Evolutionary conservation across 2,329 filamentous ascomycete species (phyloP).

Genomic region (Cercospora citrullina): DNA sequence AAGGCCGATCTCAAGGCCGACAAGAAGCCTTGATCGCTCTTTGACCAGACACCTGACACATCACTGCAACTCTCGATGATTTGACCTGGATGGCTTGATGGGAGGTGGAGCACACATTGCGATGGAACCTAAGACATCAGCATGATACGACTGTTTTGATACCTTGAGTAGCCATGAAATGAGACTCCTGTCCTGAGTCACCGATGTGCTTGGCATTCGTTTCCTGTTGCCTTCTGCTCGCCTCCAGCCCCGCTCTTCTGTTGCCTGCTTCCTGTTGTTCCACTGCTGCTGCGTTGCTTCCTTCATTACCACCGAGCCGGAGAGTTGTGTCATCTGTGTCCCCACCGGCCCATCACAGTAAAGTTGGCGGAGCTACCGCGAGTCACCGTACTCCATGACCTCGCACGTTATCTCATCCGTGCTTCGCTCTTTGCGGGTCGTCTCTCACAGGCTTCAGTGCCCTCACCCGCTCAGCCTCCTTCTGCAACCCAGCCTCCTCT

Average conservation of each 20-base stretch:
- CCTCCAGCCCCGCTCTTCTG: not conserved
- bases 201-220: not conserved
- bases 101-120: not conserved
- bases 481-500: not conserved
- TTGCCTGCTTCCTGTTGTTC: not conserved
- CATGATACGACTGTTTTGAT: not conserved
- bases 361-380: not conserved
- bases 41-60: not conserved
- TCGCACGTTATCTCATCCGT: not conserved
- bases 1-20: not conserved
- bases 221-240: not conserved
- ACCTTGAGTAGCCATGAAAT: constrained; percentile 4
- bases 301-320: not conserved
- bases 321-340: not conserved
- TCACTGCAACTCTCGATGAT: not conserved
- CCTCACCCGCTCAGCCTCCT: not conserved
- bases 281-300: not conserved
- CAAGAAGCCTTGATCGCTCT: not conserved
- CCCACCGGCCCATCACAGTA: not conserved
- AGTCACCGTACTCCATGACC: not conserved
- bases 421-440: not conserved
- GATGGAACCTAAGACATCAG: not conserved
- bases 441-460: not conserved
- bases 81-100: not conserved
- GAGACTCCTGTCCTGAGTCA: not conserved